These are phyloP conservation scores for Metrosideros polymorpha DNA, from an alignment of 441 rosid species.

Conservation along the genomic window DNA sequence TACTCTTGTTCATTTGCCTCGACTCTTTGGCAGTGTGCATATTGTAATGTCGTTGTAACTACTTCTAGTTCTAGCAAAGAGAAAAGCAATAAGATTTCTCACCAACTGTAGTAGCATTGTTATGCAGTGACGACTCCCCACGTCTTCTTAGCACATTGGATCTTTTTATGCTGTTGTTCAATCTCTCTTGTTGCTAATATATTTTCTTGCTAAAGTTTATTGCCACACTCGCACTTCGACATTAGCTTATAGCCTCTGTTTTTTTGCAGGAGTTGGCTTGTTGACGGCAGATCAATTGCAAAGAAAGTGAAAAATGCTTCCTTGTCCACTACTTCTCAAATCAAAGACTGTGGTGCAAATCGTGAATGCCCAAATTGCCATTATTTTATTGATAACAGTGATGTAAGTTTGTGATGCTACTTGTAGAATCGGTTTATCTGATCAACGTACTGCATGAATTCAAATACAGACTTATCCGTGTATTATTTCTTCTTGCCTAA, in stretches of 20 bases:
- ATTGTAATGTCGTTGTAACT: background rate
- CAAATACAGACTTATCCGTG: background rate
- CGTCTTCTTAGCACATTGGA: background rate
- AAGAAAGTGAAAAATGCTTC: slow-evolving; percentile 57
- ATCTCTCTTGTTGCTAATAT: background rate
- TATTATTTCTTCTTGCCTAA: background rate
- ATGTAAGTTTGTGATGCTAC: slow-evolving; percentile 38
- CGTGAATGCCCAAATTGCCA: slow-evolving; percentile 76
- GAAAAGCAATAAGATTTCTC: background rate
- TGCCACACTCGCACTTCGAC: background rate
- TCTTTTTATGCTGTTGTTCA: background rate
- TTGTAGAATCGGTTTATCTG: background rate
- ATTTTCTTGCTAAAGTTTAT: background rate
- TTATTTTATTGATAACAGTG: slow-evolving; percentile 54
- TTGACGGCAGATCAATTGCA: slow-evolving; percentile 64
- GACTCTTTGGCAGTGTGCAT: background rate
- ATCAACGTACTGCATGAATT: background rate
- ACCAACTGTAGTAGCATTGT: background rate
- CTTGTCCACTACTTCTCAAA: slow-evolving; percentile 32
- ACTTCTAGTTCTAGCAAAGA: background rate
- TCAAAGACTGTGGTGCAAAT: slow-evolving; percentile 55
- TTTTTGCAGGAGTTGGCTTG: slow-evolving; percentile 65
- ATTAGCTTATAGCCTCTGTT: background rate
- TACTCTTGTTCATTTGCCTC: background rate
- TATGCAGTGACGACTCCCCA: background rate